Evolutionary conservation across 225 moss, liverwort and hornwort genomes (phyloP), one percentile per base, ranked within the genome.

Genomic region (Sphagnum tenellum): DNA sequence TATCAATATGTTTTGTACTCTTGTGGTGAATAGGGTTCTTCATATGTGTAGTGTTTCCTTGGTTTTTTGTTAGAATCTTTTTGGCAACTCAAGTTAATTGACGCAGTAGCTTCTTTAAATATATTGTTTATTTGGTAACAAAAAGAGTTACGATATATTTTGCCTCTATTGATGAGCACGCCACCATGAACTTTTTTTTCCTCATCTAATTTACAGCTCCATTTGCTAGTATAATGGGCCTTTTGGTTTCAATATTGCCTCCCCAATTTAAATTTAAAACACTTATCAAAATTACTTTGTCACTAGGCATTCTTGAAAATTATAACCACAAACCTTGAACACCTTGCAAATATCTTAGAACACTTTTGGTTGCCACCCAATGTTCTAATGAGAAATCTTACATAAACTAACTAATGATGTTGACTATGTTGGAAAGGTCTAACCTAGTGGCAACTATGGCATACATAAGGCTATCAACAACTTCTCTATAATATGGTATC

Each of bases 381-480:
- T 61, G 66, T 29, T 14, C 5, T 9, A 46, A 45, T 50, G 59
- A 10, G 9, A 45, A 50, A 61, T 67, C 60, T 14, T 14, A 45
- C 50, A 66, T 44, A 45, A 10, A 66, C 45, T 9, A 58, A 64
- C 49, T 65, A 12, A 47, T 50, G 46, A 57, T 46, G 12, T 56
- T 10, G 45, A 65, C 29, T 9, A 65, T 59, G 6, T 47, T 47
- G 3, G 59, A 9, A 50, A 72, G 65, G 57, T 66, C 46, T 49
- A 49, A 59, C 52, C 53, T 61, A 29, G 46, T 72, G 50, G 44
- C 44, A 6, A 72, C 47, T 13, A 60, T 71, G 9, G 66, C 50
- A 59, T 46, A 72, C 14, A 72, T 72, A 11, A 60, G 54, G 49
- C n/a, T 66, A 44, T 65, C 60, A 10, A 57, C 48, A 14, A 58